Conservation (phyloP, 805 yeast genomes). For the Naumovozyma baii region DNA sequence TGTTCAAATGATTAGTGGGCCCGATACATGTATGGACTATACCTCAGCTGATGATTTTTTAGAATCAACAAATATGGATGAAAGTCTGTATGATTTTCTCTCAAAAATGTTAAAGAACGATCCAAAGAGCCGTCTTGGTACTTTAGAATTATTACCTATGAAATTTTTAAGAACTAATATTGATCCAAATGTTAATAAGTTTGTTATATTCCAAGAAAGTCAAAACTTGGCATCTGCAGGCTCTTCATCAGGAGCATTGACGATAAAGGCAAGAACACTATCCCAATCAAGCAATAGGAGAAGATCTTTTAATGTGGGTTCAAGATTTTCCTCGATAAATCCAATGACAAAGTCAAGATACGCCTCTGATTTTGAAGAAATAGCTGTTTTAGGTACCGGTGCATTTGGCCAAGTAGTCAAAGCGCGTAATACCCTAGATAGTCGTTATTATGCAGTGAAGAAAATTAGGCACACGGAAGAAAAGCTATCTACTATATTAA, state of each 20-base stretch:
- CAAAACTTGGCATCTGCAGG: slow-evolving; percentile 4
- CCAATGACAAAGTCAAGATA: slow-evolving; percentile 51
- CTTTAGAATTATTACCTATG: slow-evolving; percentile 75
- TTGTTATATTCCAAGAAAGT: slow-evolving; percentile 15
- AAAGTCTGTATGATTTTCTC: slow-evolving; percentile 57
- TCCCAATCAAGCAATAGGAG: slow-evolving; percentile 26
- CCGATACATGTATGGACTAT: slow-evolving; percentile 43
- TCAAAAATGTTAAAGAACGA: slow-evolving; percentile 53
- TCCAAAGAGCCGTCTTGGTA: slow-evolving; percentile 66
- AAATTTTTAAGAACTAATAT: slow-evolving; percentile 72
- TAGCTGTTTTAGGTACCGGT: slow-evolving; percentile 83
- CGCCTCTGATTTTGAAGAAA: slow-evolving; percentile 89
- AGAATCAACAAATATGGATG: slow-evolving; percentile 37
- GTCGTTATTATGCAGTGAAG: slow-evolving; percentile 89
- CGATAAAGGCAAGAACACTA: slow-evolving; percentile 12
- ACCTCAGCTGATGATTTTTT: slow-evolving; percentile 59
- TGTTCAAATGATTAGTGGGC: slow-evolving; percentile 54
- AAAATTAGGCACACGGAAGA: slow-evolving; percentile 77
- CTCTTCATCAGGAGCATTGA: slow-evolving; percentile 6
- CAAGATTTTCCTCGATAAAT: slow-evolving; percentile 29
- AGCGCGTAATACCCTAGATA: slow-evolving; percentile 87
- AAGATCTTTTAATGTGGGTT: slow-evolving; percentile 35
- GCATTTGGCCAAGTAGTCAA: slow-evolving; percentile 99
- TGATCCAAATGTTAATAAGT: slow-evolving; percentile 27
- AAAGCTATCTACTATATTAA: slow-evolving; percentile 68